These are phyloP conservation scores for Penicillium steckii DNA, from an alignment of 495 filamentous ascomycete genomes.

Conservation along the genomic window DNA sequence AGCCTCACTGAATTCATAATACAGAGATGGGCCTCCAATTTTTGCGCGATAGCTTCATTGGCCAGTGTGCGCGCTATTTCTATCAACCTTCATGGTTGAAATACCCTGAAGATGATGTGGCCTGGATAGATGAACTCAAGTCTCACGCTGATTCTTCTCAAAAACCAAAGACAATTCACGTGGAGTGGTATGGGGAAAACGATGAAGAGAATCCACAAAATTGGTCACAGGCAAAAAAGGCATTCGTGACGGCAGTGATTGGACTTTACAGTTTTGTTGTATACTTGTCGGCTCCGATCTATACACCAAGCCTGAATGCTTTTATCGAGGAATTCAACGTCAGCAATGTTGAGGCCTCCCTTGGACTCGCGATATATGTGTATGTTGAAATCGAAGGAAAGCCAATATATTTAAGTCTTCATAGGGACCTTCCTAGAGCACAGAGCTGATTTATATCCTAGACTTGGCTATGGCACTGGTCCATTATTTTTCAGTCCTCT, in stretches of 20 bases:
- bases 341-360: slow-evolving; percentile 38
- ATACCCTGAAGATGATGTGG: neutral
- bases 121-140: neutral
- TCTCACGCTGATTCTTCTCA: neutral
- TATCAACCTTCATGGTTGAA: neutral
- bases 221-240: slow-evolving; percentile 37
- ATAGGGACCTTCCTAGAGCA: neutral
- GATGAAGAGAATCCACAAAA: slow-evolving; percentile 44
- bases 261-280: slow-evolving; percentile 24
- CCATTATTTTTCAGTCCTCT: slow-evolving; percentile 47
- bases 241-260: slow-evolving; percentile 33
- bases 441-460: slow-evolving; percentile 7
- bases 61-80: neutral
- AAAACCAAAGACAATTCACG: slow-evolving; percentile 11
- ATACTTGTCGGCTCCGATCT: slow-evolving; percentile 24
- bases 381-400: slow-evolving; percentile 33
- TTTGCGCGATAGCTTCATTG: slow-evolving; percentile 5
- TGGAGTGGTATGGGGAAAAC: slow-evolving; percentile 38
- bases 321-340: slow-evolving; percentile 46
- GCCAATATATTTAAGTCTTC: neutral
- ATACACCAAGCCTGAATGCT: slow-evolving; percentile 12
- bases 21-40: neutral
- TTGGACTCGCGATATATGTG: slow-evolving; percentile 51
- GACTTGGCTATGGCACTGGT: slow-evolving; percentile 40
- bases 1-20: neutral